Evolutionary conservation across 257 asterid species (phyloP).

Genomic region (Mitragyna speciosa): DNA sequence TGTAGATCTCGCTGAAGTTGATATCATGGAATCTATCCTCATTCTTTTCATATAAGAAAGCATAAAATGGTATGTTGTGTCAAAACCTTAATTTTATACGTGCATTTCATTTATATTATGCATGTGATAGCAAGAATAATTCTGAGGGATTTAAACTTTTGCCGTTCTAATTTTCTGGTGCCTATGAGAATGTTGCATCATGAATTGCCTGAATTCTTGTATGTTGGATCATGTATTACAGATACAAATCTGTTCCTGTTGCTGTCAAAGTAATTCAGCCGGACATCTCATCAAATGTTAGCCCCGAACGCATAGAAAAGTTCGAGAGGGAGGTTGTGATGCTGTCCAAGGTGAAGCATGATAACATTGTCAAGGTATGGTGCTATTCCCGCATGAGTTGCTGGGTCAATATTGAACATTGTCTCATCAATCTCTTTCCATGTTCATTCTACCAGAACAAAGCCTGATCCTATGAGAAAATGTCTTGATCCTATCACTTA

Average conservation of each 20-base stretch:
- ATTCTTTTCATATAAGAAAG: too few species aligned
- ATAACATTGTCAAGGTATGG: slow-evolving; percentile 57
- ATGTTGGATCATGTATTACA: slow-evolving; percentile 23
- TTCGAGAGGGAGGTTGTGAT: slow-evolving; percentile 53
- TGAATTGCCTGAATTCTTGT: slow-evolving; percentile 4
- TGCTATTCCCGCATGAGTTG: too few species aligned
- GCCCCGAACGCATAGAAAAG: slow-evolving; percentile 42
- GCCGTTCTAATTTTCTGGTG: background rate
- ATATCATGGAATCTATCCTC: background rate
- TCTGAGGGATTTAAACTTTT: background rate
- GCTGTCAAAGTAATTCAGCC: slow-evolving; percentile 57
- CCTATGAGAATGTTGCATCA: background rate
- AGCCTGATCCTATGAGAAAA: too few species aligned
- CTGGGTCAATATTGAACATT: too few species aligned
- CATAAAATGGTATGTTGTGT: background rate
- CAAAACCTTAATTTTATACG: background rate
- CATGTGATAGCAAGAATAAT: background rate
- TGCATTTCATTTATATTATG: background rate
- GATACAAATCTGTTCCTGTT: slow-evolving; percentile 51
- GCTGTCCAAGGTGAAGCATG: slow-evolving; percentile 59
- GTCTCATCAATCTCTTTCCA: too few species aligned
- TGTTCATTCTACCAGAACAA: too few species aligned
- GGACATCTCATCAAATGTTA: slow-evolving; percentile 35
- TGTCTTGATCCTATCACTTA: too few species aligned
- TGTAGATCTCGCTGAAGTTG: background rate